phyloP scores from a whole-genome alignment of 2,329 filamentous ascomycete species.

The Beauveria sp. region DNA sequence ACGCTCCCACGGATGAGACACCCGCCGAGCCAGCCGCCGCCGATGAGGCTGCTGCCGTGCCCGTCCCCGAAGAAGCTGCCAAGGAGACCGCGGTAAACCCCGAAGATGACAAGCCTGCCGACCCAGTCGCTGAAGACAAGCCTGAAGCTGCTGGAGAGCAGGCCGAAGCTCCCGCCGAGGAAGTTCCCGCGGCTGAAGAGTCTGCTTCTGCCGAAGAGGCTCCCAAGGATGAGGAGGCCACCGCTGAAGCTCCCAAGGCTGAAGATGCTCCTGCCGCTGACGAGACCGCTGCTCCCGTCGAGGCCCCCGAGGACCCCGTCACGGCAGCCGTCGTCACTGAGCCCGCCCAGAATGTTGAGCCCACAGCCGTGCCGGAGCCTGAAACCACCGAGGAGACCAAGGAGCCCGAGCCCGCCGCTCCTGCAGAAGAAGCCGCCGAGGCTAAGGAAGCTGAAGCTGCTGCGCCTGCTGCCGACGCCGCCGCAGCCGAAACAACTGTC shows the following conservation, averaged over 20 bases:
- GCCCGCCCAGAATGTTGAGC: background rate
- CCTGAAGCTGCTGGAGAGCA: background rate
- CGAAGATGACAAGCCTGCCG: background rate
- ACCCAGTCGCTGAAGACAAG: background rate
- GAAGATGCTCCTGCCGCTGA: background rate
- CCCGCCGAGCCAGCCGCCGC: background rate
- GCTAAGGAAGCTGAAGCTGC: background rate
- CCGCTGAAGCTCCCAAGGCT: background rate
- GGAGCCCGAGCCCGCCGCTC: background rate
- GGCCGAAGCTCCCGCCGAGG: background rate
- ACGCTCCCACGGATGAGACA: background rate
- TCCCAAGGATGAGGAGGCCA: slow-evolving; percentile 13
- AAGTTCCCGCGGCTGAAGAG: slow-evolving; percentile 8
- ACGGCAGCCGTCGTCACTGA: background rate
- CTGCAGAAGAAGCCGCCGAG: background rate
- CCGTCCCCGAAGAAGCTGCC: background rate
- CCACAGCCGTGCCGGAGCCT: background rate
- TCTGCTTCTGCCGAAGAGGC: background rate
- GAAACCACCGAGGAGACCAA: background rate
- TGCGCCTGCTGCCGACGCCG: background rate
- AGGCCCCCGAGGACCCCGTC: background rate
- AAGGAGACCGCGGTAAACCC: background rate
- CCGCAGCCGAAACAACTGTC: background rate
- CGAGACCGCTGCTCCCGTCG: background rate
- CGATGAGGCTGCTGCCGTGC: background rate